Percentiles rank a stretch among this genome's conserved stretches.
Evolutionary conservation across 2,329 filamentous ascomycete genomes (phyloP).

Genomic region (Fusarium sp.): DNA sequence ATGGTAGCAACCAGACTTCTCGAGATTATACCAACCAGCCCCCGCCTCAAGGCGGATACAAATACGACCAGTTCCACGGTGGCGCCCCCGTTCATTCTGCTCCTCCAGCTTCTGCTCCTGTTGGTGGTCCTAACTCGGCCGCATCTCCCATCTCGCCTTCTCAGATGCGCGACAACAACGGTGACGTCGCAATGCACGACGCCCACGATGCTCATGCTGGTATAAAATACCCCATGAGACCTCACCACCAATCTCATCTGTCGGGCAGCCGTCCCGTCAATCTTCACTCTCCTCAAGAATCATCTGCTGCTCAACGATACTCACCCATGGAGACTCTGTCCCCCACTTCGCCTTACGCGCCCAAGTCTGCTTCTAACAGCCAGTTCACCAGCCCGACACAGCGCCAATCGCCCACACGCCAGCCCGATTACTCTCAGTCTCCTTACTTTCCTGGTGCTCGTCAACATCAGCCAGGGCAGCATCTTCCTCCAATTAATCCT

Average conservation of each 20-base stretch:
- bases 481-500: conserved; percentile 78
- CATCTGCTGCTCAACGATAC: conserved; percentile 88
- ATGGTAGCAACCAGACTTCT: conserved; percentile 60
- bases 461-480: conserved; percentile 63
- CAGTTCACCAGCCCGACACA: conserved; percentile 66
- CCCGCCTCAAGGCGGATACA: conserved; percentile 66
- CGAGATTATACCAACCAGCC: conserved; percentile 58
- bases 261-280: conserved; percentile 65
- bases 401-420: conserved; percentile 83
- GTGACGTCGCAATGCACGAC: conserved; percentile 89
- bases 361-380: conserved; percentile 69
- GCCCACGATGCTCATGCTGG: conserved; percentile 82
- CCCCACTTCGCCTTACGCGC: conserved; percentile 80
- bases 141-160: conserved; percentile 67
- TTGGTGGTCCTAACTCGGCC: conserved; percentile 65
- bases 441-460: conserved; percentile 64
- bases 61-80: conserved; percentile 74
- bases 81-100: conserved; percentile 48
- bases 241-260: conserved; percentile 79
- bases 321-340: conserved; percentile 94
- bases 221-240: conserved; percentile 86
- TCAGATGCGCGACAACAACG: conserved; percentile 76
- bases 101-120: conserved; percentile 49
- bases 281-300: conserved; percentile 75
- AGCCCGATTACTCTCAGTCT: conserved; percentile 68